phyloP scores from a whole-genome alignment of 768 basidiomycete species.

The Suillus bovinus region DNA sequence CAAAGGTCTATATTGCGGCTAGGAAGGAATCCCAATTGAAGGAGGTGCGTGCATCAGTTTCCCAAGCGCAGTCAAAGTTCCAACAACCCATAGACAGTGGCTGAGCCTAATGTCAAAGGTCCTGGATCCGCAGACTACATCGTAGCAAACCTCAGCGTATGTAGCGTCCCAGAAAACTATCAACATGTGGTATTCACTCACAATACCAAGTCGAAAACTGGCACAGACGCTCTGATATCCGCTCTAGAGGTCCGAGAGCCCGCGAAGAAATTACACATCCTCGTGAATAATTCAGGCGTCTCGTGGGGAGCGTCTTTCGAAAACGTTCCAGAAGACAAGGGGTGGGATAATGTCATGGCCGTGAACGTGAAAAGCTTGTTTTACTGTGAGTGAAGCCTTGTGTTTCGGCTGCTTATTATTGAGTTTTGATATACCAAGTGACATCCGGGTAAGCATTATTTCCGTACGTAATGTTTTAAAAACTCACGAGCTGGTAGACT shows the following conservation, averaged over 20 bases:
- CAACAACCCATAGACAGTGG: conserved; percentile 41
- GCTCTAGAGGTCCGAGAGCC: conserved; percentile 68
- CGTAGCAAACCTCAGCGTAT: conserved; percentile 69
- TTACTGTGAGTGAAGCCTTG: too few species aligned
- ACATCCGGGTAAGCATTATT: conserved; percentile 40
- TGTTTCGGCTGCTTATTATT: conserved; percentile 25
- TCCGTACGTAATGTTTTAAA: not conserved
- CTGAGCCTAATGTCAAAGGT: conserved; percentile 58
- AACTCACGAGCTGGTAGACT: too few species aligned
- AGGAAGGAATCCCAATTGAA: too few species aligned
- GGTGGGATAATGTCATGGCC: too few species aligned
- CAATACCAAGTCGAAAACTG: conserved; percentile 61
- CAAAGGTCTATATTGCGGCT: too few species aligned
- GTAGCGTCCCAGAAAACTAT: conserved; percentile 28
- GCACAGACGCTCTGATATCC: conserved; percentile 70
- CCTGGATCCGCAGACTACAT: conserved; percentile 71
- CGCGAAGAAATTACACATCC: conserved; percentile 54
- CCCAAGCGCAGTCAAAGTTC: too few species aligned
- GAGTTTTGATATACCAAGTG: conserved; percentile 31
- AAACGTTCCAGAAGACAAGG: too few species aligned
- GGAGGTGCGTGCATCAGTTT: too few species aligned
- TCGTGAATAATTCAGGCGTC: too few species aligned
- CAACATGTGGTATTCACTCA: too few species aligned
- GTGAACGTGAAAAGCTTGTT: too few species aligned
- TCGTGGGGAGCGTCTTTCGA: too few species aligned